A percentile compares a stretch with the other conserved stretches of the same genome.
Conservation (phyloP, 2,329 filamentous ascomycete species). For the Ophiosphaerella korrae region DNA sequence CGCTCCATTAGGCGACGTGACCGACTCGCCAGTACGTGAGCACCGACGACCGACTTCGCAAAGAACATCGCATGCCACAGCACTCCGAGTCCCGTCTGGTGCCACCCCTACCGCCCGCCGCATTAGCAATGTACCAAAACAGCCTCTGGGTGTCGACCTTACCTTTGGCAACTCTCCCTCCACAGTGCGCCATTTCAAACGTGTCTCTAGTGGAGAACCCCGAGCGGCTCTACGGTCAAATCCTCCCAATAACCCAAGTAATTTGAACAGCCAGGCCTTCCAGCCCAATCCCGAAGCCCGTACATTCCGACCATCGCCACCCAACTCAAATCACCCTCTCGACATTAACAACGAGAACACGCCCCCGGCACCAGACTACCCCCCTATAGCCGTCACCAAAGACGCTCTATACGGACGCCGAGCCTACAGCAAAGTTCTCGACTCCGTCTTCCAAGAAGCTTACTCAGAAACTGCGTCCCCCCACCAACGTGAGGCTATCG, state of each 20-base stretch:
- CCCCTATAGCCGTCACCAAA: constrained; percentile 65
- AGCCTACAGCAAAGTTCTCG: constrained; percentile 79
- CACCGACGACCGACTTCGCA: constrained; percentile 39
- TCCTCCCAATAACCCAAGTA: constrained; percentile 21
- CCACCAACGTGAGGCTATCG: constrained; percentile 82
- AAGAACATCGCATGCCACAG: constrained; percentile 47
- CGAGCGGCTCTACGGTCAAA: constrained; percentile 40
- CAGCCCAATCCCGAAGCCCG: constrained; percentile 44
- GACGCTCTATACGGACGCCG: constrained; percentile 82
- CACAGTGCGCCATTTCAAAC: constrained; percentile 87
- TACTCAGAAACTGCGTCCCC: constrained; percentile 76
- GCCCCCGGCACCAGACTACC: constrained; percentile 55
- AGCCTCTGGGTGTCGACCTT: constrained; percentile 85
- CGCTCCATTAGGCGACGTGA: constrained; percentile 48
- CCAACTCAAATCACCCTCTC: constrained; percentile 34
- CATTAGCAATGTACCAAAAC: constrained; percentile 59
- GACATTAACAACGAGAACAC: constrained; percentile 65
- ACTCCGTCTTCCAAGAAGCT: constrained; percentile 81
- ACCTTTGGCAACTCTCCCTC: constrained; percentile 93
- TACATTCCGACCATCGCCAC: constrained; percentile 46
- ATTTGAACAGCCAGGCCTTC: constrained; percentile 26
- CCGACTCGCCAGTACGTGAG: constrained; percentile 44
- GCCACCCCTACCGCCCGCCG: constrained; percentile 52
- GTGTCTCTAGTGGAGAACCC: constrained; percentile 71
- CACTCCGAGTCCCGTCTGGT: constrained; percentile 41